Percentiles rank a stretch among this genome's conserved stretches.
Evolutionary conservation across 1,139 yeast genomes (phyloP).

Genomic region (Nadsonia commutata): DNA sequence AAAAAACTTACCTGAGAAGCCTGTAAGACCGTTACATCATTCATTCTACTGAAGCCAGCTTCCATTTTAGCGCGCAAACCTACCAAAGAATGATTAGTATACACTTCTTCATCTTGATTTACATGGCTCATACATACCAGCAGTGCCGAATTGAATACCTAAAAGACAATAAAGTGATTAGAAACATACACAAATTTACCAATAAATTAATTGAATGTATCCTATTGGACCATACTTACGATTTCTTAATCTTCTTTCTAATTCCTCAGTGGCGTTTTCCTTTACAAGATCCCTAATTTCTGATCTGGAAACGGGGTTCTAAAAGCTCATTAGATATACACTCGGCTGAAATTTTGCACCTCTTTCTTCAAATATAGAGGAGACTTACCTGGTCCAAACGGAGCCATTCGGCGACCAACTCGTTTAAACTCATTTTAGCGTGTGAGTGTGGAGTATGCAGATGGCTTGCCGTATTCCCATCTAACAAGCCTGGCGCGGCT

Average conservation of each 20-base stretch:
- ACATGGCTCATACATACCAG: constrained; percentile 32
- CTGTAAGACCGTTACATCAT: constrained; percentile 76
- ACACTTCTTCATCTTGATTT: too few species aligned
- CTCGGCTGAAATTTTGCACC: too few species aligned
- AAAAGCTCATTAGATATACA: too few species aligned
- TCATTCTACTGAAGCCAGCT: constrained; percentile 83
- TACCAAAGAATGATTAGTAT: not conserved
- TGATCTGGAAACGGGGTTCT: constrained; percentile 38
- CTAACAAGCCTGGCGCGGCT: too few species aligned
- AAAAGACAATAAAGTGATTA: too few species aligned
- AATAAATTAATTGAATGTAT: not conserved
- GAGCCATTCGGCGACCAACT: constrained; percentile 36
- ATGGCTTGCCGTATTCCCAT: too few species aligned
- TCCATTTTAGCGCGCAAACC: constrained; percentile 65
- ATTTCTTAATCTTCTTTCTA: constrained; percentile 35
- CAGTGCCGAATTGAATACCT: constrained; percentile 81
- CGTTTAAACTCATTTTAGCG: not conserved
- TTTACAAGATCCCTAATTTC: constrained; percentile 40
- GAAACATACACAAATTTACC: not conserved
- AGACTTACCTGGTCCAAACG: constrained; percentile 27
- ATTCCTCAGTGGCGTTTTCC: constrained; percentile 27
- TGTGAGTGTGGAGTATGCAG: not conserved
- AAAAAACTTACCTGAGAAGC: constrained; percentile 44
- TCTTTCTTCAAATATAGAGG: too few species aligned
- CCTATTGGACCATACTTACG: constrained; percentile 10